Evolutionary conservation across 2,329 filamentous ascomycete genomes (phyloP).

Genomic region (Trichoderma brevicompactum): DNA sequence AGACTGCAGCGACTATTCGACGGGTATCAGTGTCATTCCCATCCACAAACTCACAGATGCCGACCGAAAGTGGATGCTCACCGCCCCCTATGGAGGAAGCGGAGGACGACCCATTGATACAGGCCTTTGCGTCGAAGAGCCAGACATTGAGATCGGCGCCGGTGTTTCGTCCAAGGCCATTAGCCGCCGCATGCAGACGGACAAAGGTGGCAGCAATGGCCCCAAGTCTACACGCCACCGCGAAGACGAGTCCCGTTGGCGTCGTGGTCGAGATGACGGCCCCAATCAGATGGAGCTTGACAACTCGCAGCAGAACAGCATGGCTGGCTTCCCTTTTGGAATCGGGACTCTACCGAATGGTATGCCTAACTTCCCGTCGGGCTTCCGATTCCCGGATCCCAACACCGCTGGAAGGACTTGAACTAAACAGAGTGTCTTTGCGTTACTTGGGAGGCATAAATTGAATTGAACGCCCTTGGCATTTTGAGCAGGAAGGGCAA

Average conservation of each 20-base stretch:
- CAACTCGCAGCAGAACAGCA: constrained; percentile 31
- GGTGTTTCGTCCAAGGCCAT: constrained; percentile 94
- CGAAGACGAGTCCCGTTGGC: constrained; percentile 45
- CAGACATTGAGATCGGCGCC: constrained; percentile 97
- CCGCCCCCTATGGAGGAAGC: constrained; percentile 89
- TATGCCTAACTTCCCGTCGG: constrained; percentile 49
- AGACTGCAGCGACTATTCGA: constrained; percentile 95
- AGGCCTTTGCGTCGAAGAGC: constrained; percentile 92
- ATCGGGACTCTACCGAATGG: constrained; percentile 48
- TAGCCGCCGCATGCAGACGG: constrained; percentile 70
- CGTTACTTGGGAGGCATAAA: background rate
- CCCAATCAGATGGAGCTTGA: constrained; percentile 16
- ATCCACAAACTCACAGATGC: constrained; percentile 92
- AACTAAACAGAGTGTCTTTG: background rate
- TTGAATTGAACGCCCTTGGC: background rate
- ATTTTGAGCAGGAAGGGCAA: constrained; percentile 2
- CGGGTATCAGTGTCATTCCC: constrained; percentile 89
- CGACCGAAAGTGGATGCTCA: constrained; percentile 96
- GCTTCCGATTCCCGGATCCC: constrained; percentile 47
- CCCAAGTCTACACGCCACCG: constrained; percentile 63
- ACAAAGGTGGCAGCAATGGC: constrained; percentile 67
- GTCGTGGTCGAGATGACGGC: constrained; percentile 41
- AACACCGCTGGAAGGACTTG: constrained; percentile 31
- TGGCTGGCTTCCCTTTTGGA: constrained; percentile 45
- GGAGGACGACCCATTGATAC: constrained; percentile 79